Percentiles rank a stretch among this genome's conserved stretches.
Evolutionary conservation across 108 stramenopile genomes (phyloP).

Genomic region (Cyclotella cryptica): DNA sequence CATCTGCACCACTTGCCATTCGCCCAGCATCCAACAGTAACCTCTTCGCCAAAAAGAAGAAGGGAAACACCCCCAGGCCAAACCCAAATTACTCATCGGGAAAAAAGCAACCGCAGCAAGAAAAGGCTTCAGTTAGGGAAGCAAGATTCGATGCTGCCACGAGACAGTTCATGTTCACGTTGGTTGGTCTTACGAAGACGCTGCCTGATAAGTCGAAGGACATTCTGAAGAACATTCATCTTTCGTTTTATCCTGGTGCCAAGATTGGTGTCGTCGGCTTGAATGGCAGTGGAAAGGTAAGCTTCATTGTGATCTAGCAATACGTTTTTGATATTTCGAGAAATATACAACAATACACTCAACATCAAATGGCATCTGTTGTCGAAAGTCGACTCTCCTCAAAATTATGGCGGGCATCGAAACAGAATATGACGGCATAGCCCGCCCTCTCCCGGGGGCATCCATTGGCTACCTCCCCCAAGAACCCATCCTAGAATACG

Average conservation of each 20-base stretch:
- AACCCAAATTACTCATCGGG: constrained; percentile 40
- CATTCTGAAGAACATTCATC: constrained; percentile 87
- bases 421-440: constrained; percentile 86
- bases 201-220: constrained; percentile 88
- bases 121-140: constrained; percentile 83
- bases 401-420: constrained; percentile 97
- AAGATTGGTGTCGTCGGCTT: constrained; percentile 93
- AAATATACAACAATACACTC: too few relatives aligned
- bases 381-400: constrained; percentile 81
- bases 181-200: constrained; percentile 80
- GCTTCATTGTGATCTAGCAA: too few relatives aligned
- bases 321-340: too few relatives aligned
- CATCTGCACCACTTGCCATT: too few relatives aligned
- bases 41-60: constrained; percentile 39
- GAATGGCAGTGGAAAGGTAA: constrained; percentile 85
- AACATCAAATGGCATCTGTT: too few relatives aligned
- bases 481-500: constrained; percentile 77
- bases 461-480: constrained; percentile 89
- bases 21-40: background rate
- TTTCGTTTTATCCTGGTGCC: constrained; percentile 92
- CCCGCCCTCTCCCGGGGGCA: constrained; percentile 86
- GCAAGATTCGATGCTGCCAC: constrained; percentile 90
- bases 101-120: constrained; percentile 58
- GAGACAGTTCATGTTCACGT: constrained; percentile 90
- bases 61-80: constrained; percentile 35